Evolutionary conservation across 371 early-diverging fungal species (phyloP).

Genomic region (Lichtheimia corymbifera): DNA sequence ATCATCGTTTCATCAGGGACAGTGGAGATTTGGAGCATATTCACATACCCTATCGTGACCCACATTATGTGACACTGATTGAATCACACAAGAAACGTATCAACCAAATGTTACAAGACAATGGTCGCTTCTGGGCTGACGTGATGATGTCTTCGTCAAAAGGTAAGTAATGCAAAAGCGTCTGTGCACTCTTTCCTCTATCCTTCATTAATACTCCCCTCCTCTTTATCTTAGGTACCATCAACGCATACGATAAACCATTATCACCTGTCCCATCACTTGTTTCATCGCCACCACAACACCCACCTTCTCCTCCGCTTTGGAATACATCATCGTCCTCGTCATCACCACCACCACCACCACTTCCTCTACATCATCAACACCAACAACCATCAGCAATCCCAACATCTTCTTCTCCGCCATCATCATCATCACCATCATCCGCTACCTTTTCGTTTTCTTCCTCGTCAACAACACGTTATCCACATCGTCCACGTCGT

Average conservation of each 20-base stretch:
- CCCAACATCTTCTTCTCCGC: not conserved
- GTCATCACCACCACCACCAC: conserved; percentile 4
- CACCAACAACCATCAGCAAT: not conserved
- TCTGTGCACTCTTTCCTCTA: not conserved
- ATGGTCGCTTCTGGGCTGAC: conserved; percentile 39
- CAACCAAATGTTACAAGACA: conserved; percentile 34
- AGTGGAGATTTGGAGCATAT: conserved; percentile 30
- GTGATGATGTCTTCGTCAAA: conserved; percentile 24
- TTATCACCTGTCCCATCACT: conserved; percentile 22
- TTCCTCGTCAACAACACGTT: not conserved
- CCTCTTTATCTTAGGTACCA: not conserved
- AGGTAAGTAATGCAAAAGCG: conserved; percentile 10
- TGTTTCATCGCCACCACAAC: conserved; percentile 13
- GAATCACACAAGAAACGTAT: conserved; percentile 30
- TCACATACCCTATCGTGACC: conserved; percentile 33
- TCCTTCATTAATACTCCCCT: conserved; percentile 1
- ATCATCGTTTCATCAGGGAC: conserved; percentile 30
- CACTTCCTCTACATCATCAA: not conserved
- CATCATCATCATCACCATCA: not conserved
- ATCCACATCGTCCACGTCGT: conserved; percentile 6
- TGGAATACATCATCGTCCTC: conserved; percentile 5
- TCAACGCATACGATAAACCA: conserved; percentile 7
- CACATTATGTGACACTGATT: conserved; percentile 25
- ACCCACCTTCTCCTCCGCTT: not conserved
- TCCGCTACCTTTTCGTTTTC: not conserved